Evolutionary conservation across 352 stramenopile genomes (phyloP).

Genomic region (Phytophthora uliginosa): DNA sequence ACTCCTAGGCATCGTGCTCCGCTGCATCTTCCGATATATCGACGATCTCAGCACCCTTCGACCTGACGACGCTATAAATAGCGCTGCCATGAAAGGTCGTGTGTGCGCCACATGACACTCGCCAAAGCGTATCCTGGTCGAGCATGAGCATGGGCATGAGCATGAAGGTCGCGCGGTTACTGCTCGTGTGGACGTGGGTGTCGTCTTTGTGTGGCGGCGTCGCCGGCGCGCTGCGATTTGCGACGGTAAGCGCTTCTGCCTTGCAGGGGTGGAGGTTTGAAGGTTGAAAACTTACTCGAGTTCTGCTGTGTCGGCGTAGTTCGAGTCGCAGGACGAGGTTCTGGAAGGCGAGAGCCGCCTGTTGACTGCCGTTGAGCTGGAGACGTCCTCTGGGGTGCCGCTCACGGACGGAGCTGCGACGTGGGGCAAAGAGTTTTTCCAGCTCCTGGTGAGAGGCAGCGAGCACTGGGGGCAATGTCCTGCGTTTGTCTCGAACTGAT

Average conservation of each 20-base stretch:
- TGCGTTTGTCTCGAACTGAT: background rate
- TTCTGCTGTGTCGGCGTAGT: slow-evolving; percentile 15
- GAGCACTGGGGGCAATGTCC: background rate
- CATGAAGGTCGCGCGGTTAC: slow-evolving; percentile 35
- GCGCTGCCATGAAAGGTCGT: slow-evolving; percentile 5
- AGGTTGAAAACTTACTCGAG: background rate
- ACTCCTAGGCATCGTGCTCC: slow-evolving; percentile 4
- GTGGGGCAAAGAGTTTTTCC: slow-evolving; percentile 20
- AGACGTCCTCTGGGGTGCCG: too few relatives aligned
- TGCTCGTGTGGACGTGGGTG: slow-evolving; percentile 12
- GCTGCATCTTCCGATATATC: background rate
- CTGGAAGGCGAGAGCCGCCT: slow-evolving; percentile 24
- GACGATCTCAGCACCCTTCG: too few relatives aligned
- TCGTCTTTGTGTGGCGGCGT: slow-evolving; percentile 5
- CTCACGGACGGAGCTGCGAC: background rate
- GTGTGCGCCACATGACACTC: slow-evolving; percentile 17
- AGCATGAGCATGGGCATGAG: background rate
- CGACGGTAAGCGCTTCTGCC: slow-evolving; percentile 16
- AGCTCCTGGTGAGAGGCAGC: slow-evolving; percentile 24
- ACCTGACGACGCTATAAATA: slow-evolving; percentile 27
- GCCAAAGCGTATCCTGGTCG: background rate
- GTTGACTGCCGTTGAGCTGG: slow-evolving; percentile 15
- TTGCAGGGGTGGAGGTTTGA: background rate
- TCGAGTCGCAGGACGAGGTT: slow-evolving; percentile 32
- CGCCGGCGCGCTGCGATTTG: slow-evolving; percentile 19